A percentile compares a stretch with the other conserved stretches of the same genome.
Evolutionary conservation across 495 filamentous ascomycete species (phyloP).

Genomic region (Talaromyces thailandensis): DNA sequence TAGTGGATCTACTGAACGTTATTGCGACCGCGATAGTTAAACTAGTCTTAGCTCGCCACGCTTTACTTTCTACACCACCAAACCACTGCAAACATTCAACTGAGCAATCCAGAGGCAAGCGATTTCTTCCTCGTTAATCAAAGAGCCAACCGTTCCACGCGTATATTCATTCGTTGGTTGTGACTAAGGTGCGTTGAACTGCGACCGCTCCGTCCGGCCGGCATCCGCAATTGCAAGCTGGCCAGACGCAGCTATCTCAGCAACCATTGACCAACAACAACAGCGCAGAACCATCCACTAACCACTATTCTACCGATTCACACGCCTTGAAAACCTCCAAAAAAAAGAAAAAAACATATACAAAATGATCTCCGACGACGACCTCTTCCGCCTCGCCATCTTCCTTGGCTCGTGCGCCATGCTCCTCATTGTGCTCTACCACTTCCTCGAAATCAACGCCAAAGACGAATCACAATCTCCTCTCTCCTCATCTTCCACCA

Average conservation of each 20-base stretch:
- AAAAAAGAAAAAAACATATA: background rate
- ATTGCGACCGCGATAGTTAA: background rate
- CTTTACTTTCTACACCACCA: background rate
- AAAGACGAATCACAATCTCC: conserved; percentile 33
- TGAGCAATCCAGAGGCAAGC: background rate
- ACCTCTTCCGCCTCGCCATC: conserved; percentile 78
- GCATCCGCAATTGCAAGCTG: conserved; percentile 4
- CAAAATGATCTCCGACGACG: conserved; percentile 75
- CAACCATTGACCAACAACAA: background rate
- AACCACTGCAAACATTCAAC: background rate
- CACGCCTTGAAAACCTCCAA: background rate
- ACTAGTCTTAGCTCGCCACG: background rate
- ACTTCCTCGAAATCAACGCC: conserved; percentile 94
- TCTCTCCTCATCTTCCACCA: conserved; percentile 7
- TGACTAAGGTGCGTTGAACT: background rate
- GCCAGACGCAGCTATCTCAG: background rate
- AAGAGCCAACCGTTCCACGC: background rate
- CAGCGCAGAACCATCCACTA: background rate
- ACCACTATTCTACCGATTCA: background rate
- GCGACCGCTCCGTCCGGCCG: background rate
- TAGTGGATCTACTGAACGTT: background rate
- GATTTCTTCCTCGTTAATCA: background rate
- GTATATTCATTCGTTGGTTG: background rate
- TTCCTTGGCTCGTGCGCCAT: conserved; percentile 88
- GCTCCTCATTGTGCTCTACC: conserved; percentile 91